A percentile compares a stretch with the other conserved stretches of the same genome.
These are phyloP conservation scores for Rhynchosporium secalis DNA, from an alignment of 2,329 filamentous ascomycete species.

Conservation along the genomic window DNA sequence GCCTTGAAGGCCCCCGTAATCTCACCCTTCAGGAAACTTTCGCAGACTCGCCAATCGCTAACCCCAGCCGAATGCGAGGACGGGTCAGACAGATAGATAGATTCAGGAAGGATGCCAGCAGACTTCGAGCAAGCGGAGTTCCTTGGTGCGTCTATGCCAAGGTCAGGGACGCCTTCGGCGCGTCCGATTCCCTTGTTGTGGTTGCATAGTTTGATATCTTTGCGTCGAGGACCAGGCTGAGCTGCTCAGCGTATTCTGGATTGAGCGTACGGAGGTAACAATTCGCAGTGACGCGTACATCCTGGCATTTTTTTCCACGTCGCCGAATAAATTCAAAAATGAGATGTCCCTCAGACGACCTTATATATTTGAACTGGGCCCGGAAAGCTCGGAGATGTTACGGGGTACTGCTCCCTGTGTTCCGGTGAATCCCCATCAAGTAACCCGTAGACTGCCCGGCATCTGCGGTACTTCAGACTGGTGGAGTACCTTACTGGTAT, in stretches of 20 bases:
- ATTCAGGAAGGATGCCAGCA: slow-evolving; percentile 2
- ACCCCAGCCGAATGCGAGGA: slow-evolving; percentile 6
- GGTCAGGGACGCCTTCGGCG: background rate
- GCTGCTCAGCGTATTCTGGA: slow-evolving; percentile 5
- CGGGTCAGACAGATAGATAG: background rate
- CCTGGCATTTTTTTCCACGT: background rate
- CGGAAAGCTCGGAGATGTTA: slow-evolving; percentile 8
- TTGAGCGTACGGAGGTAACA: background rate
- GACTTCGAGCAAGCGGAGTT: background rate
- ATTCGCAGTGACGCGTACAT: slow-evolving; percentile 8
- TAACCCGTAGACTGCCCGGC: background rate
- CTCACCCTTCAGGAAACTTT: too few species aligned
- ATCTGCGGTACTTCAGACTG: background rate
- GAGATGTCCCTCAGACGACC: background rate
- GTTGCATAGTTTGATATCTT: background rate
- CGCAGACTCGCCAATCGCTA: background rate
- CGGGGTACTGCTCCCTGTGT: background rate
- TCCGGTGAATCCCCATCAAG: background rate
- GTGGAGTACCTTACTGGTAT: background rate
- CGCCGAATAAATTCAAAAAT: background rate
- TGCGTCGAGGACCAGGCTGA: background rate
- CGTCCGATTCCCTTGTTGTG: background rate
- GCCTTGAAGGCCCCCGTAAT: too few species aligned
- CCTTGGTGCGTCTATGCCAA: background rate
- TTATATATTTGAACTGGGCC: slow-evolving; percentile 1